A percentile compares a stretch with the other conserved stretches of the same genome.
These are phyloP conservation scores for Fusarium equiseti DNA, from an alignment of 2,329 filamentous ascomycete genomes.

Conservation along the genomic window DNA sequence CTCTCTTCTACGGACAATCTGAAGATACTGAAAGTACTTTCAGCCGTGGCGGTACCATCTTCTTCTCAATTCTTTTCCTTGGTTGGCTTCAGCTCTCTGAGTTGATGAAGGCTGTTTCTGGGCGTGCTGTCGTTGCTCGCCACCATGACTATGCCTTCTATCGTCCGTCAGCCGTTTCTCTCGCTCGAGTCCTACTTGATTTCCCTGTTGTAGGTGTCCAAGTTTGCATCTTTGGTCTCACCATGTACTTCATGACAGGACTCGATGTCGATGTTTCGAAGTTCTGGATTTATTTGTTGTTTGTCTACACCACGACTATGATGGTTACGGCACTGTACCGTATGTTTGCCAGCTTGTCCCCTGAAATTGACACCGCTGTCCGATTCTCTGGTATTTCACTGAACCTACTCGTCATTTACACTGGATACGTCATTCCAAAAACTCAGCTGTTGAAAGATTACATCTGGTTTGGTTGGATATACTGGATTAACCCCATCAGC, in stretches of 20 bases:
- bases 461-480: constrained; percentile 79
- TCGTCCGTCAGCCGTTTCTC: constrained; percentile 64
- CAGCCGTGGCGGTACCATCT: constrained; percentile 59
- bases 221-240: constrained; percentile 74
- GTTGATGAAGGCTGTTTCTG: constrained; percentile 80
- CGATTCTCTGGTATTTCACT: constrained; percentile 67
- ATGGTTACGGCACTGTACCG: constrained; percentile 65
- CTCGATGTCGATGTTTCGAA: constrained; percentile 73
- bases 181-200: constrained; percentile 69
- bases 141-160: constrained; percentile 65
- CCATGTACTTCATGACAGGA: constrained; percentile 81
- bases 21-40: constrained; percentile 73
- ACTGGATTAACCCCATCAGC: constrained; percentile 72
- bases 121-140: constrained; percentile 69
- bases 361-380: constrained; percentile 72
- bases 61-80: constrained; percentile 65
- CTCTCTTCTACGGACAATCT: constrained; percentile 78
- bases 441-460: constrained; percentile 65
- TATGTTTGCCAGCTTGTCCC: constrained; percentile 68
- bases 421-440: constrained; percentile 71
- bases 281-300: constrained; percentile 75
- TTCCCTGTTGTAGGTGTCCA: constrained; percentile 70
- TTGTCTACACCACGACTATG: constrained; percentile 68
- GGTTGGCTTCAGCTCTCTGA: constrained; percentile 80
- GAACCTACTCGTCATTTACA: constrained; percentile 73